Conservation (phyloP, 345 rosid species). For the Arabidopsis suecica region DNA sequence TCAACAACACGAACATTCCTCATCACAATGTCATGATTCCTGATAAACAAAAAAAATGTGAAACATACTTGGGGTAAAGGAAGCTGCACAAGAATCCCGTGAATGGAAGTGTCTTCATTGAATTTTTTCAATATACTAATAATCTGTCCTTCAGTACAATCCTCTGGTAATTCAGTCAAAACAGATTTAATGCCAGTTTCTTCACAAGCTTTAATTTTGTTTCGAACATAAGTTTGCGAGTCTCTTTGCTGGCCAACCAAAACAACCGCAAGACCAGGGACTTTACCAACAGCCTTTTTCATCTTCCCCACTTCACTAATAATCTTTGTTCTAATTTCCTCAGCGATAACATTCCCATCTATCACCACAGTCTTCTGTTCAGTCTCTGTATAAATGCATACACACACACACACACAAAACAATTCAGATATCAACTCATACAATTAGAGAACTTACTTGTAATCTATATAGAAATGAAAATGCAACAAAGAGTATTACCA, state of each 20-base stretch:
- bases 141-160: conserved; percentile 65
- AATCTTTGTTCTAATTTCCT: conserved; percentile 69
- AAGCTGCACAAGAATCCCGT: conserved; percentile 94
- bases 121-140: conserved; percentile 53
- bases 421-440: conserved; percentile 9
- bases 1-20: conserved; percentile 5
- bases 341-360: conserved; percentile 82
- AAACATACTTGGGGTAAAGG: conserved; percentile 86
- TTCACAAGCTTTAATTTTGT: conserved; percentile 84
- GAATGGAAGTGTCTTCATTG: conserved; percentile 71
- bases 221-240: conserved; percentile 78
- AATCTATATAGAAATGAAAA: not conserved
- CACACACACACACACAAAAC: not conserved
- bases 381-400: conserved; percentile 48
- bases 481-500: conserved; percentile 43
- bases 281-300: conserved; percentile 66
- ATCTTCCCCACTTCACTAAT: conserved; percentile 68
- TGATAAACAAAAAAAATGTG: conserved; percentile 22
- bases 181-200: conserved; percentile 86
- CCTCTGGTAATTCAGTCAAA: conserved; percentile 57
- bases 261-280: conserved; percentile 91
- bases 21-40: conserved; percentile 22
- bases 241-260: conserved; percentile 82
- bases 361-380: conserved; percentile 56
- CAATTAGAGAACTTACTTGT: conserved; percentile 6